A percentile compares a stretch with the other conserved stretches of the same genome.
Conservation (phyloP, 306 rosid genomes). For the Alnus rubra region DNA sequence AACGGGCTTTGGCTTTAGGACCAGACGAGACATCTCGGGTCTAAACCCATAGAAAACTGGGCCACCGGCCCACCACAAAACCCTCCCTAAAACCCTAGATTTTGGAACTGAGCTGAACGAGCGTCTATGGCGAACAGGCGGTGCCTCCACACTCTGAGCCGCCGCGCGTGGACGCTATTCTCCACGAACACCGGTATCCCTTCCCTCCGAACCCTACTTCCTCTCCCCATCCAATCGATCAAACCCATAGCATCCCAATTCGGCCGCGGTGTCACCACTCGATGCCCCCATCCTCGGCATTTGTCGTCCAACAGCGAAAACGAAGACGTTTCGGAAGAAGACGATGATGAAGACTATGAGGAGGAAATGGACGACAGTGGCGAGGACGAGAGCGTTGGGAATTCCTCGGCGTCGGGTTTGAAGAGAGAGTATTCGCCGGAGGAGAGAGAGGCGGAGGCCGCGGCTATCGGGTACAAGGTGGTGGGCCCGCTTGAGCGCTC, state of each 20-base stretch:
- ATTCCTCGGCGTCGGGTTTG: conserved; percentile 30
- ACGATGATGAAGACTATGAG: conserved; percentile 32
- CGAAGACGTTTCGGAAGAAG: conserved; percentile 25
- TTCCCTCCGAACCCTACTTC: conserved; percentile 24
- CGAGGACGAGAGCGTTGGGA: conserved; percentile 41
- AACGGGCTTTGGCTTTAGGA: too few relatives aligned
- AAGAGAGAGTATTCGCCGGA: conserved; percentile 60
- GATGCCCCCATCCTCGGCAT: conserved; percentile 34
- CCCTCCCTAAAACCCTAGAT: conserved; percentile 30
- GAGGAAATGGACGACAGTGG: conserved; percentile 39
- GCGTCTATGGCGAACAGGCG: conserved; percentile 68
- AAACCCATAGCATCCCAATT: conserved; percentile 21
- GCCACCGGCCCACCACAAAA: neutral
- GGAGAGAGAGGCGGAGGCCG: conserved; percentile 78
- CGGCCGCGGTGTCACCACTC: conserved; percentile 23
- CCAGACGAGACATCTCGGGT: too few relatives aligned
- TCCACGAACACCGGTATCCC: conserved; percentile 34
- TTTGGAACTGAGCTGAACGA: neutral
- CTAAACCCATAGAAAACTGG: neutral
- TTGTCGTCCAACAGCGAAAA: conserved; percentile 52
- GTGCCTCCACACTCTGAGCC: conserved; percentile 54
- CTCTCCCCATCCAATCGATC: conserved; percentile 28
- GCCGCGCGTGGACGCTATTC: conserved; percentile 52
- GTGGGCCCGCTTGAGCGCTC: conserved; percentile 56
- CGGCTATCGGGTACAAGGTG: conserved; percentile 70